Conservation (phyloP, 73 alveolate species). For the Effrenium voratum region DNA sequence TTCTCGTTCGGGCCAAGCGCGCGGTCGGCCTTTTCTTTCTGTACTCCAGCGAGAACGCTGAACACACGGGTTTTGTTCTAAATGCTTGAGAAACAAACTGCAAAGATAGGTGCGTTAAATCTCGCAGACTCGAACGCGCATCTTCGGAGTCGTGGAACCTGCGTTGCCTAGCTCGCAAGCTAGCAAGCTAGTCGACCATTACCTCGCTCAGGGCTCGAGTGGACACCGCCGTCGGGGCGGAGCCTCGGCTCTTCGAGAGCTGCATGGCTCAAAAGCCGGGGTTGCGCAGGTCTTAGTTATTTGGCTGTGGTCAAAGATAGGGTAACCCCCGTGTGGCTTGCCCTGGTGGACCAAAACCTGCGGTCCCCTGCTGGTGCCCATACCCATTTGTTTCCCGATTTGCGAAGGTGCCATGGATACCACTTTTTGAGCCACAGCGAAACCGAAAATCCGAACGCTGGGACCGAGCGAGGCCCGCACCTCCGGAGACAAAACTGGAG, state of each 20-base stretch:
- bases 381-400: neutral
- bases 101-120: neutral
- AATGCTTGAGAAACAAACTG: neutral
- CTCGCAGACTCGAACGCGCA: neutral
- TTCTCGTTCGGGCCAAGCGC: no score
- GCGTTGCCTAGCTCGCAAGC: conserved; percentile 9
- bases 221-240: conserved; percentile 88
- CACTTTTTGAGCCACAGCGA: neutral
- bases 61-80: conserved; percentile 16
- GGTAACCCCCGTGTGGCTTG: no score
- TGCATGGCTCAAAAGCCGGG: no score
- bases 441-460: neutral
- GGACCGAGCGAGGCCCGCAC: neutral
- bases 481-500: conserved; percentile 92
- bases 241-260: neutral
- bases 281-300: no score
- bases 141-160: neutral
- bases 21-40: neutral
- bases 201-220: conserved; percentile 72
- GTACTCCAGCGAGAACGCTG: neutral
- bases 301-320: no score
- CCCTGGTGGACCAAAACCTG: no score
- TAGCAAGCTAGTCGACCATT: conserved; percentile 58
- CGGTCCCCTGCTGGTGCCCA: neutral
- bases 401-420: no score